These are phyloP conservation scores for Coemansia sp. DNA, from an alignment of 192 early-diverging fungal species.

Conservation along the genomic window DNA sequence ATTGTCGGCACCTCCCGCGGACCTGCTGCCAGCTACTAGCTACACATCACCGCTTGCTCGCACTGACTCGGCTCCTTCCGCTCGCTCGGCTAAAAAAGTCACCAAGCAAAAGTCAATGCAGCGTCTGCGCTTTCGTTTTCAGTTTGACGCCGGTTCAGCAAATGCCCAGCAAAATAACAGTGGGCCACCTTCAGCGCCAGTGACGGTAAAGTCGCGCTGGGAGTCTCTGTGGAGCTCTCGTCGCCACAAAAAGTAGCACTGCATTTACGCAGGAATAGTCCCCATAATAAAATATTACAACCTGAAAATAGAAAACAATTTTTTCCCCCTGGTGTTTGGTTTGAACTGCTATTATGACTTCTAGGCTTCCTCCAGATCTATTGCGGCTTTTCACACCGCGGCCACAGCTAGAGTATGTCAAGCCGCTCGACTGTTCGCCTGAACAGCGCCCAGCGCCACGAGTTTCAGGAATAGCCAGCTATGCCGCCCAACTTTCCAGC, in stretches of 20 bases:
- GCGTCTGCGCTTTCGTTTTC: constrained; percentile 38
- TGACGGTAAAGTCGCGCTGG: constrained; percentile 34
- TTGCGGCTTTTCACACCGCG: constrained; percentile 49
- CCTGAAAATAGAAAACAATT: no score
- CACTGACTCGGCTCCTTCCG: background rate
- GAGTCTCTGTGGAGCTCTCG: constrained; percentile 41
- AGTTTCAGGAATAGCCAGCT: constrained; percentile 32
- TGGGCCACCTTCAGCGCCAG: constrained; percentile 2
- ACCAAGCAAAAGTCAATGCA: constrained; percentile 43
- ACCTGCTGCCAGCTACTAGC: background rate
- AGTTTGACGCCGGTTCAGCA: constrained; percentile 13
- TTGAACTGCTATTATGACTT: constrained; percentile 25
- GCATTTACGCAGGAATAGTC: no score
- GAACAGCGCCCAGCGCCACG: constrained; percentile 25
- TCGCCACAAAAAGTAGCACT: constrained; percentile 28
- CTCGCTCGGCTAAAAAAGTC: constrained; percentile 17
- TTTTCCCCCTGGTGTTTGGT: no score
- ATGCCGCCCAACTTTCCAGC: constrained; percentile 19
- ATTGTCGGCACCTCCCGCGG: background rate
- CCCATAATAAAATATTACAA: no score
- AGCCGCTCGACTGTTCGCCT: constrained; percentile 30
- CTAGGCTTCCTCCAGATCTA: constrained; percentile 45
- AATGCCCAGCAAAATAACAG: background rate
- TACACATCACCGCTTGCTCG: background rate
- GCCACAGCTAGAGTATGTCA: constrained; percentile 25